A percentile compares a stretch with the other conserved stretches of the same genome.
Evolutionary conservation across 164 flowering plant species (phyloP).

Genomic region (Magnolia sinica): DNA sequence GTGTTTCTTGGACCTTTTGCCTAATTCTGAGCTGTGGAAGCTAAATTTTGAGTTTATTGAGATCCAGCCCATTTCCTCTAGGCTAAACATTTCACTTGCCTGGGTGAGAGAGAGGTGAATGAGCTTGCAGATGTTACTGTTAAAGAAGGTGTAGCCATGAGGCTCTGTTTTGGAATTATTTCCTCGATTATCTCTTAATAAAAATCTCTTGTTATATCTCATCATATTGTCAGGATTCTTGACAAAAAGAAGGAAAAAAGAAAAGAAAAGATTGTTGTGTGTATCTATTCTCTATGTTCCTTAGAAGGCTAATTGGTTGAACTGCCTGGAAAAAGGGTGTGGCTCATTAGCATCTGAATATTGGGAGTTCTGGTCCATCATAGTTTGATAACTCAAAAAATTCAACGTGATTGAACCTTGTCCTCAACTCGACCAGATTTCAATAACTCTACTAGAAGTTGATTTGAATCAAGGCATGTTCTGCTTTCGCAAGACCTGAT

Average conservation of each 20-base stretch:
- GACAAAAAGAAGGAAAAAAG: too few species aligned
- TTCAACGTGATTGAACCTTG: not conserved
- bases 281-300: too few species aligned
- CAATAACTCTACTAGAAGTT: not conserved
- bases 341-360: too few species aligned
- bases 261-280: too few species aligned
- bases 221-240: too few species aligned
- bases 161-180: not conserved
- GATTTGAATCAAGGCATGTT: not conserved
- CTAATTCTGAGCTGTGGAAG: not conserved
- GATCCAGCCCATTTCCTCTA: not conserved
- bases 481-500: too few species aligned
- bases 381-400: not conserved
- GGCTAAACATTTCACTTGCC: not conserved
- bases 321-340: too few species aligned
- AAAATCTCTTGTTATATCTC: too few species aligned
- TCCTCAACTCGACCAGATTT: not conserved
- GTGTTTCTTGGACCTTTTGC: not conserved
- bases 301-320: too few species aligned
- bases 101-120: not conserved
- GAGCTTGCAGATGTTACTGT: not conserved
- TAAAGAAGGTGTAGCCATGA: too few species aligned
- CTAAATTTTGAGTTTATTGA: not conserved
- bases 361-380: not conserved
- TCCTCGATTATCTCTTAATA: not conserved